Evolutionary conservation across 1,284 basidiomycete species (phyloP), one percentile per base, ranked within the genome.

Genomic region (Puccinia polysora): DNA sequence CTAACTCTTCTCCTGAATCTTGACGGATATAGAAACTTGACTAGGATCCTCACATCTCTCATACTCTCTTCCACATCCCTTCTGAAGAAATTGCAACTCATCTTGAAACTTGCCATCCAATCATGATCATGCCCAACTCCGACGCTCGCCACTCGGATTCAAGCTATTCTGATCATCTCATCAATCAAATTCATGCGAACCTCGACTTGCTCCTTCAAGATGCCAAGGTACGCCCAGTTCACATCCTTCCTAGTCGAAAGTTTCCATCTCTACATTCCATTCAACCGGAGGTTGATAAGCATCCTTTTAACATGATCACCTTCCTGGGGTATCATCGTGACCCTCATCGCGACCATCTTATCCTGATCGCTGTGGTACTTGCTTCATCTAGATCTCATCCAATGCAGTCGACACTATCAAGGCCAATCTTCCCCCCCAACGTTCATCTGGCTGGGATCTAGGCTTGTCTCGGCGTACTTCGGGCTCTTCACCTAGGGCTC

Each of bases 111-210:
- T n/a, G n/a, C 40, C 40, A 43, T 10, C 40, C 12, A 15, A 49
- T 15, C 3, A 63, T 18, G 34, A 65, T 23, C 32, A 65, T 65
- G 64, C 15, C 64, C 40, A 45, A 65, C 50, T 30, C 20, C 25
- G 32, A 65, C 18, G 47, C 30, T 1, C 10, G 25, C 2, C 12
- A n/a, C 64, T 55, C 45, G 12, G 53, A 68, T 18, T 45, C 65
- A 6, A 70, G 59, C 34, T 70, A 70, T 38, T 2, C 56, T n/a
- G 28, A 28, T 49, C 67, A 70, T 58, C 23, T 70, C 7, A 20
- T 70, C 43, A 23, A 53, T 23, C 67, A 70, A 36, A 70, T 70
- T 49, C 67, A 70, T 30, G 38, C 40, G 4, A 70, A 70, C 56
- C 47, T 70, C 32, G 30, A 43, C 15, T 38, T 70, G 12, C 56